phyloP scores from a whole-genome alignment of 1,284 basidiomycete species.

The Cutaneotrichosporon cutaneum region DNA sequence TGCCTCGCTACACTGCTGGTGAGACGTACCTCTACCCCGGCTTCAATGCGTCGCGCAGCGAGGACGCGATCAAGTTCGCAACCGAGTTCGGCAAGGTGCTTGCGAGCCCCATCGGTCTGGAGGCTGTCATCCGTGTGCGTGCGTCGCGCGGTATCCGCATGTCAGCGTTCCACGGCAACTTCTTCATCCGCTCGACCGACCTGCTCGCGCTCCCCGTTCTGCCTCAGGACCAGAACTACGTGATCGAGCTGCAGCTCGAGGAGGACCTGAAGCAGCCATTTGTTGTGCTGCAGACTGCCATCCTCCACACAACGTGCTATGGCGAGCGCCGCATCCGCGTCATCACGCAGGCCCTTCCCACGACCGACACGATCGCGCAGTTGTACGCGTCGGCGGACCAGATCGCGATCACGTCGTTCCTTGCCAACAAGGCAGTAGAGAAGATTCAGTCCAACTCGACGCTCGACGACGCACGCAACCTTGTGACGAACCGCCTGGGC shows the following conservation, averaged over 20 bases:
- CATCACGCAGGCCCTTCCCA: conserved; percentile 87
- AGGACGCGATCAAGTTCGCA: conserved; percentile 97
- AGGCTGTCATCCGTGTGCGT: conserved; percentile 96
- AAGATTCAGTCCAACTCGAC: conserved; percentile 71
- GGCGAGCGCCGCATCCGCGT: conserved; percentile 96
- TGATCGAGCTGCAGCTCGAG: conserved; percentile 95
- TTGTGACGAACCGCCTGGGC: conserved; percentile 83
- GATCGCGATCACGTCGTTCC: conserved; percentile 80
- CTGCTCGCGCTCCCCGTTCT: conserved; percentile 94
- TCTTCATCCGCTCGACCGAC: conserved; percentile 98
- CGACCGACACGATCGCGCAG: conserved; percentile 88
- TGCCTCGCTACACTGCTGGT: conserved; percentile 96
- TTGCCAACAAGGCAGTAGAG: conserved; percentile 97
- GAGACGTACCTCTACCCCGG: conserved; percentile 98
- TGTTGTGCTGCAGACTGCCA: conserved; percentile 93
- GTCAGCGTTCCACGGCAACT: conserved; percentile 98
- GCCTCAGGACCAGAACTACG: conserved; percentile 93
- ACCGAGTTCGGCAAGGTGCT: conserved; percentile 94
- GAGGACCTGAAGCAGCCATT: conserved; percentile 90
- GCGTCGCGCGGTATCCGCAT: conserved; percentile 91
- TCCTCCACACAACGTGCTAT: conserved; percentile 93
- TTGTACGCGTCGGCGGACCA: conserved; percentile 95
- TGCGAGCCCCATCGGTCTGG: conserved; percentile 91
- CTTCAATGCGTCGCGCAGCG: conserved; percentile 89
- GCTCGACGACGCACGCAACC: conserved; percentile 89